Conservation (phyloP, 257 asterid genomes). For the Solanum dulcamara region DNA sequence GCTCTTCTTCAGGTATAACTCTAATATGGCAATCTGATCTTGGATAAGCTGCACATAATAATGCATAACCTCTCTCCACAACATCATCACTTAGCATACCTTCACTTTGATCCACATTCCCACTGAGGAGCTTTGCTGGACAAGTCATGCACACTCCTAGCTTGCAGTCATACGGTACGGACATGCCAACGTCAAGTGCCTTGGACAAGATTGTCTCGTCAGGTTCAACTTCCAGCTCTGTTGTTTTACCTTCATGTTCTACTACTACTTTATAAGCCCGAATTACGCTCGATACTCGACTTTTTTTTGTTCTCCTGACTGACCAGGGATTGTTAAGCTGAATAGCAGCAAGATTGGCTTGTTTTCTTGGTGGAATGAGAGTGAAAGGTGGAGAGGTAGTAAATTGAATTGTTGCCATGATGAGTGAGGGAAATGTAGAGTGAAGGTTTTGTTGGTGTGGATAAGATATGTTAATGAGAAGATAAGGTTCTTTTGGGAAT, state of each 20-base stretch:
- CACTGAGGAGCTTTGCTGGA: constrained; percentile 69
- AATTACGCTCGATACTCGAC: constrained; percentile 5
- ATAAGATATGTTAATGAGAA: neutral
- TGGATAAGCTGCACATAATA: constrained; percentile 74
- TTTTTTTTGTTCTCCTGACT: neutral
- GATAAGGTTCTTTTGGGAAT: constrained; percentile 3
- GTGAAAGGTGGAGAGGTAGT: constrained; percentile 19
- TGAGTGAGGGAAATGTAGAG: neutral
- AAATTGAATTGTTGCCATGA: constrained; percentile 27
- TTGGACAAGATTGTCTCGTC: constrained; percentile 74
- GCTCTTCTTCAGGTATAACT: constrained; percentile 79
- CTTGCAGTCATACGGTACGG: constrained; percentile 80
- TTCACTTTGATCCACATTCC: constrained; percentile 85
- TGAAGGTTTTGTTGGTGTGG: neutral
- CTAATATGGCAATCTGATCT: constrained; percentile 73
- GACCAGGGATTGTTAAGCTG: neutral
- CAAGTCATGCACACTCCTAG: constrained; percentile 99
- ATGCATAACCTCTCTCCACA: constrained; percentile 70
- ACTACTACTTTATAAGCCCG: constrained; percentile 53
- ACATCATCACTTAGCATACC: constrained; percentile 99
- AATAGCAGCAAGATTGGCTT: constrained; percentile 5
- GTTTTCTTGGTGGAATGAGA: constrained; percentile 11
- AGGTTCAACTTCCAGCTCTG: constrained; percentile 68
- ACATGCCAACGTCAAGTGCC: constrained; percentile 56
- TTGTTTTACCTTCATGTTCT: constrained; percentile 43